phyloP scores from a whole-genome alignment of 75 land plant genomes.

The Pinus taeda region DNA sequence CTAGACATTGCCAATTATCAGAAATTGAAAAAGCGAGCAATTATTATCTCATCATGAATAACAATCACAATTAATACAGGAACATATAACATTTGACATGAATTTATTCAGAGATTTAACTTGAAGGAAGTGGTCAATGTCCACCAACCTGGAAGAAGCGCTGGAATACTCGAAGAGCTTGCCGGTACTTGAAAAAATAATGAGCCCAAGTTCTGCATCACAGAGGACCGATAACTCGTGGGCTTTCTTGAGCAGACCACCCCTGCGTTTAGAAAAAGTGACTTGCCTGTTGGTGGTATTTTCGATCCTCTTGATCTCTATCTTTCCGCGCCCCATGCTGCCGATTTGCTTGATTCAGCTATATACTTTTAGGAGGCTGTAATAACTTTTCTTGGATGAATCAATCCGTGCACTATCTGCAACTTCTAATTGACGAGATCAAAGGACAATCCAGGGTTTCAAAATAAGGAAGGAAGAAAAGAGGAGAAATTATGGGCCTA shows the following conservation, averaged over 20 bases:
- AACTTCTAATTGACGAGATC: no score
- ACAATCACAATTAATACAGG: no score
- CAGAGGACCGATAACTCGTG: slow-evolving; percentile 10
- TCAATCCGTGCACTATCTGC: no score
- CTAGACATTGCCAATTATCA: no score
- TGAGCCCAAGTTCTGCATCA: slow-evolving; percentile 6
- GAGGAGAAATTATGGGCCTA: background rate
- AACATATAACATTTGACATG: no score
- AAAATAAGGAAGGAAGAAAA: background rate
- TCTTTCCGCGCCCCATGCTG: background rate
- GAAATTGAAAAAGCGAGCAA: no score
- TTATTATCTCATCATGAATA: no score
- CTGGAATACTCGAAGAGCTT: slow-evolving; percentile 12
- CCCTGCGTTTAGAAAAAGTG: slow-evolving; percentile 9
- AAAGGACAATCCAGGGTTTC: background rate
- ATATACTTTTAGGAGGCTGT: slow-evolving; percentile 7
- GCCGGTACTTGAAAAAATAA: background rate
- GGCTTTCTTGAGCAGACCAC: slow-evolving; percentile 15
- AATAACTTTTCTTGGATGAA: no score
- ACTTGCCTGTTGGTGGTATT: slow-evolving; percentile 1
- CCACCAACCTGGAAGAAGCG: slow-evolving; percentile 3
- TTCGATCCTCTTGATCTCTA: slow-evolving; percentile 11
- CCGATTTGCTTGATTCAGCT: background rate
- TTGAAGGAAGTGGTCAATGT: no score
- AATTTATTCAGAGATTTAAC: no score